Conservation (phyloP, 805 yeast species). For the Brettanomyces sp. region DNA sequence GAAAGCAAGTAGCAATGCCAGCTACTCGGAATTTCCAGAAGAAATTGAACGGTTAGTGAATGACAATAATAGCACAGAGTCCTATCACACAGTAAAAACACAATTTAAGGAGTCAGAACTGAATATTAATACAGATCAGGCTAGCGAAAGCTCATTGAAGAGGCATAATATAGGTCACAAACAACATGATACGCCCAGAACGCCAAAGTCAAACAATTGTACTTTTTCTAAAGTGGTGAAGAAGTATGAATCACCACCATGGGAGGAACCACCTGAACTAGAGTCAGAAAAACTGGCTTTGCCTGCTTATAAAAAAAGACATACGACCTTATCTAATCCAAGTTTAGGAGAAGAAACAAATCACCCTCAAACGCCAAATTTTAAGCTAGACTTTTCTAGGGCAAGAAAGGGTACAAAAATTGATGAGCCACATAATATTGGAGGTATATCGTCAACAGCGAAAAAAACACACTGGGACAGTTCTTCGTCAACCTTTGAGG, state of each 20-base stretch:
- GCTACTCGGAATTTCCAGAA: too few relatives aligned
- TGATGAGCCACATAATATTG: neutral
- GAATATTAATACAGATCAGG: neutral
- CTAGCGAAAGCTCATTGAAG: neutral
- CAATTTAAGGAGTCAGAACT: neutral
- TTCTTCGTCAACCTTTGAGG: constrained; percentile 5
- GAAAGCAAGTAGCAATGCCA: too few relatives aligned
- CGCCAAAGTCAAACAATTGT: neutral
- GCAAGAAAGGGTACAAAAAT: neutral
- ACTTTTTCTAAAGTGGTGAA: constrained; percentile 6
- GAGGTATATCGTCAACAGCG: neutral
- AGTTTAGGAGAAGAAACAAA: too few relatives aligned
- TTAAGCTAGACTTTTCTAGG: too few relatives aligned
- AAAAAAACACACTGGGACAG: neutral
- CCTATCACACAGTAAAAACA: neutral
- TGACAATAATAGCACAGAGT: too few relatives aligned
- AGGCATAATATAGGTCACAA: neutral
- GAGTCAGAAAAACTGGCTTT: constrained; percentile 16
- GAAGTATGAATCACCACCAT: constrained; percentile 26
- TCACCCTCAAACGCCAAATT: too few relatives aligned
- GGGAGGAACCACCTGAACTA: constrained; percentile 23
- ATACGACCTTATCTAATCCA: too few relatives aligned
- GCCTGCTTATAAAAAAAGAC: constrained; percentile 4
- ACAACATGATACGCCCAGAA: neutral
- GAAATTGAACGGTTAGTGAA: too few relatives aligned